Evolutionary conservation across 2,329 filamentous ascomycete genomes (phyloP).

Genomic region (Hirsutella minnesotensis): DNA sequence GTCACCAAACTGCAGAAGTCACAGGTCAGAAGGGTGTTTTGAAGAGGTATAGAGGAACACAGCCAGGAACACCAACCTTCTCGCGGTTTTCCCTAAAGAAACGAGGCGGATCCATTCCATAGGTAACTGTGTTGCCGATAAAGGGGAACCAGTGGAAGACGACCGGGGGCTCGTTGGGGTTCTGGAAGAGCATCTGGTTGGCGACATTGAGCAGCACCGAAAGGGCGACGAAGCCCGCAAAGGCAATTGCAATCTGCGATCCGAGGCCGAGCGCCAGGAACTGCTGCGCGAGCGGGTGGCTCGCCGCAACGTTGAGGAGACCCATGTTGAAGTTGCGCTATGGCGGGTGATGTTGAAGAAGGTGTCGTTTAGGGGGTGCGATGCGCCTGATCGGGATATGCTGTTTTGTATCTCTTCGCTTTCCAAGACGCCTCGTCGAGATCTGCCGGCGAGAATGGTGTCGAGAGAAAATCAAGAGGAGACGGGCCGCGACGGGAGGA

Average conservation of each 20-base stretch:
- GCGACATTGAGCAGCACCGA: slow-evolving; percentile 68
- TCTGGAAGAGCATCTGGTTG: slow-evolving; percentile 68
- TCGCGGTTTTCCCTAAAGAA: slow-evolving; percentile 70
- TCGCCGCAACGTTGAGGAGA: slow-evolving; percentile 38
- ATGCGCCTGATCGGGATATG: no score
- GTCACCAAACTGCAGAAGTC: slow-evolving; percentile 59
- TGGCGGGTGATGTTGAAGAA: background rate
- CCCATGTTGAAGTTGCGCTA: slow-evolving; percentile 33
- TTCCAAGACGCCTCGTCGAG: no score
- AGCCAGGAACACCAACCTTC: slow-evolving; percentile 45
- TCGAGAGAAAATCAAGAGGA: no score
- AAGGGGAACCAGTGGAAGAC: slow-evolving; percentile 76
- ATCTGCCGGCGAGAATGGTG: no score
- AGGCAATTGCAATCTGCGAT: slow-evolving; percentile 33
- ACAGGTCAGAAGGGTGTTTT: no score
- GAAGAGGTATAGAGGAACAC: background rate
- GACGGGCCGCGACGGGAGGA: no score
- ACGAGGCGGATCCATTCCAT: slow-evolving; percentile 84
- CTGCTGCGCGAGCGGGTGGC: slow-evolving; percentile 36
- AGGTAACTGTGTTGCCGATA: slow-evolving; percentile 82
- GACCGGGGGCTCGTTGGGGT: slow-evolving; percentile 67
- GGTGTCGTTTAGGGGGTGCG: background rate
- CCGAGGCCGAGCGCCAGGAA: slow-evolving; percentile 34
- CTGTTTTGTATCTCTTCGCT: no score
- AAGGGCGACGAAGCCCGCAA: slow-evolving; percentile 33